A percentile compares a stretch with the other conserved stretches of the same genome.
phyloP scores from a whole-genome alignment of 805 yeast genomes.

The Zygoascus flipseniorum region DNA sequence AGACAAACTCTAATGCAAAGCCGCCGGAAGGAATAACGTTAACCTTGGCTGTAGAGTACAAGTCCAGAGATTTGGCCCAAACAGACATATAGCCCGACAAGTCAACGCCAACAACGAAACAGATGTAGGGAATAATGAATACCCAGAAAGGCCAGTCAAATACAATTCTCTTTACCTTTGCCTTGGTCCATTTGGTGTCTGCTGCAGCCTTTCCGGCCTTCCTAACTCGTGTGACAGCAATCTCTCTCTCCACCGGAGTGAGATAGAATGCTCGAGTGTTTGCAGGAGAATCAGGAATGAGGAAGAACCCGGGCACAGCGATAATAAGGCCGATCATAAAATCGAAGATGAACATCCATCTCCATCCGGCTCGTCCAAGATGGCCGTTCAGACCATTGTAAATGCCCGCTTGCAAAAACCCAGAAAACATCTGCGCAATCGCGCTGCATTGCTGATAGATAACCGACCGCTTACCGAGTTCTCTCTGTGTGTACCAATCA shows the following conservation, averaged over 20 bases:
- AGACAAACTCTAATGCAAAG: conserved; percentile 5
- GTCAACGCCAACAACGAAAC: background rate
- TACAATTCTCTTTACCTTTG: background rate
- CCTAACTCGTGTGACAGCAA: conserved; percentile 14
- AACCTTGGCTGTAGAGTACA: conserved; percentile 3
- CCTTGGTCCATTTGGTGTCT: background rate
- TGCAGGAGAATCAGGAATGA: conserved; percentile 46
- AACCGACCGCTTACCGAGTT: conserved; percentile 33
- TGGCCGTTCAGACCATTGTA: conserved; percentile 36
- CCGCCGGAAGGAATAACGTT: conserved; percentile 9
- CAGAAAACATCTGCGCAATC: conserved; percentile 40
- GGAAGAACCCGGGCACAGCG: conserved; percentile 33
- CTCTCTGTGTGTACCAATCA: conserved; percentile 31
- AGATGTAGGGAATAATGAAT: background rate
- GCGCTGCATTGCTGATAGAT: conserved; percentile 34
- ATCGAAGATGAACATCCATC: conserved; percentile 55
- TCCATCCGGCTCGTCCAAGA: conserved; percentile 44
- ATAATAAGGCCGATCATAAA: conserved; percentile 38
- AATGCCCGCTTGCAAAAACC: conserved; percentile 47
- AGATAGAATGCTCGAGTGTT: conserved; percentile 21
- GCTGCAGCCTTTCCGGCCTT: background rate
- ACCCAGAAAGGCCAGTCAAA: conserved; percentile 2
- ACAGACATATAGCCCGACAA: conserved; percentile 27
- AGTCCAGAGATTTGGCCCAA: conserved; percentile 48
- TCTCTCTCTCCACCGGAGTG: conserved; percentile 20